Percentiles rank a stretch among this genome's conserved stretches.
Evolutionary conservation across 2,329 filamentous ascomycete species (phyloP).

Genomic region (Septoria petroselini): DNA sequence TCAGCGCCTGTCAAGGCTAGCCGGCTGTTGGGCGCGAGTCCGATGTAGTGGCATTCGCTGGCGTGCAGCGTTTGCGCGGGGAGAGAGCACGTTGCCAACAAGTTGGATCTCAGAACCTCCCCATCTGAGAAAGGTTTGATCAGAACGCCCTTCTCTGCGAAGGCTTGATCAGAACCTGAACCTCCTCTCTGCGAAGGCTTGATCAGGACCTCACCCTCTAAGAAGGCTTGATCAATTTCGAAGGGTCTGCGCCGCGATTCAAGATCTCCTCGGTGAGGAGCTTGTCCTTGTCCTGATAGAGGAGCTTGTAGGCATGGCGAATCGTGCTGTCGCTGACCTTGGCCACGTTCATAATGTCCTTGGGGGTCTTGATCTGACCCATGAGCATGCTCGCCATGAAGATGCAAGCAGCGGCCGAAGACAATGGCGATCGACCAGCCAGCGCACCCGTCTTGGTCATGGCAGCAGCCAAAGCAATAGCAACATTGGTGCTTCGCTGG

Average conservation of each 20-base stretch:
- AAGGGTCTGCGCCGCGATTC: conserved; percentile 66
- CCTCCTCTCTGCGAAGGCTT: no score
- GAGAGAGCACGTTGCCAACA: no score
- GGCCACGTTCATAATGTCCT: conserved; percentile 78
- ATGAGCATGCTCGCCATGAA: conserved; percentile 92
- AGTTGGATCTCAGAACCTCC: no score
- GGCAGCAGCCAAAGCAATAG: conserved; percentile 72
- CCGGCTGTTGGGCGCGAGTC: conserved; percentile 6
- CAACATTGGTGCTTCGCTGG: conserved; percentile 74
- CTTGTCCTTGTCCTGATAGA: conserved; percentile 70
- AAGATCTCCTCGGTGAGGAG: conserved; percentile 76
- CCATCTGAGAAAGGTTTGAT: no score
- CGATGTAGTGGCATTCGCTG: neutral
- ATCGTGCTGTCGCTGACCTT: conserved; percentile 97
- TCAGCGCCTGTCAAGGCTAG: conserved; percentile 15
- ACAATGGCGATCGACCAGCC: conserved; percentile 88
- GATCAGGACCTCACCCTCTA: conserved; percentile 19
- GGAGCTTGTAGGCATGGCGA: conserved; percentile 86
- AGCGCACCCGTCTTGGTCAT: conserved; percentile 75
- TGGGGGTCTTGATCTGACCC: conserved; percentile 72
- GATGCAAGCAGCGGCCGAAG: conserved; percentile 91
- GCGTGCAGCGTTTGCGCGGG: no score
- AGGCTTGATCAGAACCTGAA: no score
- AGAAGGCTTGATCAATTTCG: conserved; percentile 59
- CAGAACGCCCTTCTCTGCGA: no score